Percentiles rank a stretch among this genome's conserved stretches.
These are phyloP conservation scores for Anacardium occidentale DNA, from an alignment of 345 rosid species.

Conservation along the genomic window DNA sequence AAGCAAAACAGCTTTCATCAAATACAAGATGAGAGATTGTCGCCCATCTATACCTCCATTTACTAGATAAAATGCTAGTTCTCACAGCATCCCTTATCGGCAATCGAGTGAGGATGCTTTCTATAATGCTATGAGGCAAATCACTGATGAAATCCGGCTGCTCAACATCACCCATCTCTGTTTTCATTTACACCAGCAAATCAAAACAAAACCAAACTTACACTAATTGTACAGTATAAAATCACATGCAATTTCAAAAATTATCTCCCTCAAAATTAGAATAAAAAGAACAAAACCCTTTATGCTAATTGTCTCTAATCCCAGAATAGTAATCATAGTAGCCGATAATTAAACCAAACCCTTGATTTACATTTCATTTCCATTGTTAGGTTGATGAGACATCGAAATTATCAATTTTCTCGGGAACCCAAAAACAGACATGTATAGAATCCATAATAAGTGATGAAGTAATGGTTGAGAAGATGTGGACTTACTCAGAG, in stretches of 20 bases:
- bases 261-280: not conserved
- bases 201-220: constrained; percentile 6
- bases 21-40: constrained; percentile 65
- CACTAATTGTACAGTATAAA: not conserved
- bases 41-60: constrained; percentile 89
- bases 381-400: not conserved
- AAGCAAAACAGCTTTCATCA: constrained; percentile 55
- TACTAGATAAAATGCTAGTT: constrained; percentile 71
- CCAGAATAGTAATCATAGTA: not conserved
- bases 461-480: no score
- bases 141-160: constrained; percentile 57
- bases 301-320: not conserved
- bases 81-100: constrained; percentile 72
- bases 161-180: constrained; percentile 47
- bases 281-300: not conserved
- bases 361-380: not conserved
- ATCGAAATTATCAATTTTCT: not conserved
- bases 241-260: not conserved
- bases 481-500: no score
- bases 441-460: no score
- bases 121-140: constrained; percentile 80
- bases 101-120: constrained; percentile 63
- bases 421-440: not conserved
- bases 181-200: not conserved
- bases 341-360: constrained; percentile 3